These are phyloP conservation scores for Carex pumila DNA, from an alignment of 176 grass and related monocot species.

Conservation along the genomic window DNA sequence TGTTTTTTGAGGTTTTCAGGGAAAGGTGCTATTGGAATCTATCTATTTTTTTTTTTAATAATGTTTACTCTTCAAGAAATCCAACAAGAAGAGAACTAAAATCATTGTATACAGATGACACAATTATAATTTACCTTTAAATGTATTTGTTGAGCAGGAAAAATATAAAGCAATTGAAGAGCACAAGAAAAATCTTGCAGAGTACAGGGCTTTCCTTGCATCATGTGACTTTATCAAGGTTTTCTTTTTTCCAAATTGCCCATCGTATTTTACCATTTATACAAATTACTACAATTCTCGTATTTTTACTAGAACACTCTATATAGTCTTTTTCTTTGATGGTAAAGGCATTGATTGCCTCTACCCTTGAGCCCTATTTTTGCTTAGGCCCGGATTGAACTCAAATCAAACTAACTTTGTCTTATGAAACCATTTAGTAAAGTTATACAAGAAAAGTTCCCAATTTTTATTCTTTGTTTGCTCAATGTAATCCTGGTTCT, in stretches of 20 bases:
- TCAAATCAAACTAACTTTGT: constrained; percentile 1
- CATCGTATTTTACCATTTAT: neutral
- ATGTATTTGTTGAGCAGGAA: constrained; percentile 50
- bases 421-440: neutral
- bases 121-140: neutral
- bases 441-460: neutral
- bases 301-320: neutral
- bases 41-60: neutral
- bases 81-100: neutral
- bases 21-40: neutral
- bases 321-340: neutral
- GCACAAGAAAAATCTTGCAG: constrained; percentile 62
- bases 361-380: neutral
- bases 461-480: neutral
- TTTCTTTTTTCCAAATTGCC: constrained; percentile 2
- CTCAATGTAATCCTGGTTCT: neutral
- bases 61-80: neutral
- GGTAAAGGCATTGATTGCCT: neutral
- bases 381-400: neutral
- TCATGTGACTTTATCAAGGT: constrained; percentile 99
- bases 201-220: constrained; percentile 79
- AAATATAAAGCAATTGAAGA: constrained; percentile 77
- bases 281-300: neutral
- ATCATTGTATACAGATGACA: neutral
- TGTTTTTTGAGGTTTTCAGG: neutral